Conservation (phyloP, 441 rosid species). For the Bruguiera hainesii region DNA sequence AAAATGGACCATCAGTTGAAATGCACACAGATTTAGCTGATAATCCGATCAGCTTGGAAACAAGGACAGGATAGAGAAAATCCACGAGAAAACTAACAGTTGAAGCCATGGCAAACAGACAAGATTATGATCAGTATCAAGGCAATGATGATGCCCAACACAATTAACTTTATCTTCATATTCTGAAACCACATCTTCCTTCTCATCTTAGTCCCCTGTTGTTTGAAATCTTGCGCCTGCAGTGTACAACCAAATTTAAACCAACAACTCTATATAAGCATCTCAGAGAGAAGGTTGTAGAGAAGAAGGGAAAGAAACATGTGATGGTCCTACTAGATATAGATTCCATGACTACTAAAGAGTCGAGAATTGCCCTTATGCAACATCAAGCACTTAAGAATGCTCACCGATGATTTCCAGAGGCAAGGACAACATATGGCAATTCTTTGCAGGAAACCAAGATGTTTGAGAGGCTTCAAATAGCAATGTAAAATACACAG, state of each 20-base stretch:
- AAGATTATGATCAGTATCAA: slow-evolving; percentile 72
- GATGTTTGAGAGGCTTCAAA: neutral
- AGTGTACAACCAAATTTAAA: slow-evolving; percentile 15
- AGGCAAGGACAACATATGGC: neutral
- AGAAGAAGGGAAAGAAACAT: neutral
- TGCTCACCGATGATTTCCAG: neutral
- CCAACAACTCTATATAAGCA: neutral
- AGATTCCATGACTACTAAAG: neutral
- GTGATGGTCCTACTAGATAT: neutral
- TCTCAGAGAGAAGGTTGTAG: neutral
- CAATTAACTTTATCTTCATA: slow-evolving; percentile 94
- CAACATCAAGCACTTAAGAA: too few relatives aligned
- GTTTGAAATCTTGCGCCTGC: slow-evolving; percentile 91
- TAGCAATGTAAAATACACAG: neutral
- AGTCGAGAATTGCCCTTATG: too few relatives aligned
- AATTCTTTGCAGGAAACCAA: neutral
- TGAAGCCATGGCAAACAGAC: slow-evolving; percentile 82
- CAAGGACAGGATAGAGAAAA: slow-evolving; percentile 10
- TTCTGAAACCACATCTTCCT: slow-evolving; percentile 93
- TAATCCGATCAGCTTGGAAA: slow-evolving; percentile 24
- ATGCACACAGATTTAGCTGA: slow-evolving; percentile 16
- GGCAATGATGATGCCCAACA: slow-evolving; percentile 59
- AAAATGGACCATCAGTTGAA: slow-evolving; percentile 11
- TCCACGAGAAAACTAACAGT: slow-evolving; percentile 38
- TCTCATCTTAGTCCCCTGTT: slow-evolving; percentile 85